A percentile compares a stretch with the other conserved stretches of the same genome.
These are phyloP conservation scores for Myochromella boudieri DNA, from an alignment of 768 basidiomycete genomes.

Conservation along the genomic window DNA sequence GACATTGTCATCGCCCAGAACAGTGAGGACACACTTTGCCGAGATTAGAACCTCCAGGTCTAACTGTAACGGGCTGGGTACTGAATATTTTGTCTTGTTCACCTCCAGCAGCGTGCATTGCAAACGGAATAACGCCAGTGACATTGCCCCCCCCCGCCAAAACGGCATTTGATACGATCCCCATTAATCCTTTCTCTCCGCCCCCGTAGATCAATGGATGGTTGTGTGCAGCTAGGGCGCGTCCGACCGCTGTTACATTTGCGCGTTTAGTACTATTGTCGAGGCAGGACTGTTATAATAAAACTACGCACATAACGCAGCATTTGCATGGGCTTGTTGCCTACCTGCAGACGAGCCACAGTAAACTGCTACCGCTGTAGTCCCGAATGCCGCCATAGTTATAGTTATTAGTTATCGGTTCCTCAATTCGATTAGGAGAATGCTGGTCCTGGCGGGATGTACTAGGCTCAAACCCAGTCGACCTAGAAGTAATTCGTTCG, in stretches of 20 bases:
- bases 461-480: too few relatives aligned
- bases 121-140: slow-evolving; percentile 76
- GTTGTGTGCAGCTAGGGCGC: slow-evolving; percentile 59
- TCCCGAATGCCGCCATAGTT: too few relatives aligned
- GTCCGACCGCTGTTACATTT: slow-evolving; percentile 67
- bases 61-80: slow-evolving; percentile 19
- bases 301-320: slow-evolving; percentile 76
- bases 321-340: slow-evolving; percentile 56
- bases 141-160: slow-evolving; percentile 69
- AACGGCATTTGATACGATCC: slow-evolving; percentile 66
- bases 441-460: too few relatives aligned
- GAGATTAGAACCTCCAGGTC: slow-evolving; percentile 20
- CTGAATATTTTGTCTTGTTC: slow-evolving; percentile 50
- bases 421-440: too few relatives aligned
- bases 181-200: slow-evolving; percentile 84
- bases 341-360: slow-evolving; percentile 78
- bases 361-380: slow-evolving; percentile 65
- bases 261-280: too few relatives aligned
- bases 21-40: slow-evolving; percentile 21
- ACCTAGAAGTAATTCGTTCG: too few relatives aligned
- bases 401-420: too few relatives aligned
- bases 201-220: slow-evolving; percentile 86
- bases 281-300: too few relatives aligned
- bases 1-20: neutral
- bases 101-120: slow-evolving; percentile 68